Conservation (phyloP, 2,329 filamentous ascomycete species). For the Fusarium albidum region DNA sequence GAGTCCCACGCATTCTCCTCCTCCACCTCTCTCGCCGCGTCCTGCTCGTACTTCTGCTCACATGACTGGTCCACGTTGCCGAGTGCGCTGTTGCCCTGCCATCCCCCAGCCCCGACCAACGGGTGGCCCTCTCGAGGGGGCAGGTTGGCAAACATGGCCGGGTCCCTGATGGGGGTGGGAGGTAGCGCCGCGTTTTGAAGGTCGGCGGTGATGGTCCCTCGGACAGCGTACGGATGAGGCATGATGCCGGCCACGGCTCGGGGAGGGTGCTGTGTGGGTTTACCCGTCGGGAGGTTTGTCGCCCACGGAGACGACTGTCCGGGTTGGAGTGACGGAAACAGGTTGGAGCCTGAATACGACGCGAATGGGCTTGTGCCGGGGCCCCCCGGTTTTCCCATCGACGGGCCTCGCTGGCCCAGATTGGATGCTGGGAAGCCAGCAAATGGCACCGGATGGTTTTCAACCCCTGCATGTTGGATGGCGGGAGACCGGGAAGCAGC, state of each 20-base stretch:
- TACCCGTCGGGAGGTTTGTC: not conserved
- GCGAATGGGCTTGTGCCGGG: slow-evolving; percentile 11
- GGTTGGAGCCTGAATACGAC: slow-evolving; percentile 5
- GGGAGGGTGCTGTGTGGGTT: slow-evolving; percentile 8
- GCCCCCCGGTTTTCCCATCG: not conserved
- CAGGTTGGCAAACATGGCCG: slow-evolving; percentile 9
- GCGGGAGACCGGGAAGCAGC: not conserved
- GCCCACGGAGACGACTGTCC: slow-evolving; percentile 18
- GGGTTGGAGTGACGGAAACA: slow-evolving; percentile 13
- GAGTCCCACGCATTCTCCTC: not conserved
- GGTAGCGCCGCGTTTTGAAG: slow-evolving; percentile 9
- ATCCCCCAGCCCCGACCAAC: not conserved
- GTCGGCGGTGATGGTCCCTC: slow-evolving; percentile 28
- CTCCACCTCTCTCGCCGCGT: not conserved
- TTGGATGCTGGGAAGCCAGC: no score
- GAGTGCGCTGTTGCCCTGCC: slow-evolving; percentile 10
- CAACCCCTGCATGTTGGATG: no score
- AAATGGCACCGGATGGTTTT: slow-evolving; percentile 23
- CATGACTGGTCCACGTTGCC: slow-evolving; percentile 16
- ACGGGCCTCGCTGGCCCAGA: no score
- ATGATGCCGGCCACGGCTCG: slow-evolving; percentile 23
- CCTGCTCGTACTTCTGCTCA: slow-evolving; percentile 8
- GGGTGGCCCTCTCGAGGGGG: slow-evolving; percentile 10
- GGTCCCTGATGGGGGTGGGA: not conserved
- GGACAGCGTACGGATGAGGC: slow-evolving; percentile 32